Evolutionary conservation across 1,284 basidiomycete species (phyloP).

Genomic region (Laetiporus sulphureus): DNA sequence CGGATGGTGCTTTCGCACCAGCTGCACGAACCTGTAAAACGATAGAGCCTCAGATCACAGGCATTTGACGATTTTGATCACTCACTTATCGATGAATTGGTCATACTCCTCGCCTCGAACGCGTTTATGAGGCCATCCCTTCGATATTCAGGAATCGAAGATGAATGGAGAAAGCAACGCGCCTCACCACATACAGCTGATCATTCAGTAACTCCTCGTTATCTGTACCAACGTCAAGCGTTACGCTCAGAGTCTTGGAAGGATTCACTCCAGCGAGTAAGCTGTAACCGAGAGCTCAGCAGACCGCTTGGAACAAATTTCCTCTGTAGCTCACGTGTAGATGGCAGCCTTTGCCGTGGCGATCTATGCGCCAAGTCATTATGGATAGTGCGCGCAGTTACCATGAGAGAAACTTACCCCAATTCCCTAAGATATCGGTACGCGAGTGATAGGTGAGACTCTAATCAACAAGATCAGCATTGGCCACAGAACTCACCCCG

Average conservation of each 20-base stretch:
- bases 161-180: background rate
- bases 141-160: background rate
- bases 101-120: slow-evolving; percentile 65
- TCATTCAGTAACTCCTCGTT: slow-evolving; percentile 61
- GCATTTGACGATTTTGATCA: slow-evolving; percentile 20
- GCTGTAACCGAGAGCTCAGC: slow-evolving; percentile 28
- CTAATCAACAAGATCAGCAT: background rate
- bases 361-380: slow-evolving; percentile 41
- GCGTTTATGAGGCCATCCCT: slow-evolving; percentile 64
- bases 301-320: too few species aligned
- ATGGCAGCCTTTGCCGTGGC: slow-evolving; percentile 84
- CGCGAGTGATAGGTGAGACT: too few species aligned
- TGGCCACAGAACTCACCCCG: slow-evolving; percentile 35
- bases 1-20: slow-evolving; percentile 38
- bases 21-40: slow-evolving; percentile 33
- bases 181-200: slow-evolving; percentile 54
- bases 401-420: too few species aligned
- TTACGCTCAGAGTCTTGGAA: slow-evolving; percentile 53
- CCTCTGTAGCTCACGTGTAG: slow-evolving; percentile 65
- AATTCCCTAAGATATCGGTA: too few species aligned
- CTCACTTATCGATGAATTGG: slow-evolving; percentile 59
- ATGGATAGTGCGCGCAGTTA: too few species aligned
- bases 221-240: slow-evolving; percentile 76
- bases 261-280: slow-evolving; percentile 82
- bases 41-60: slow-evolving; percentile 9